A percentile compares a stretch with the other conserved stretches of the same genome.
Evolutionary conservation across 140 eudicot genomes (phyloP).

Genomic region (Senecio squalidus): DNA sequence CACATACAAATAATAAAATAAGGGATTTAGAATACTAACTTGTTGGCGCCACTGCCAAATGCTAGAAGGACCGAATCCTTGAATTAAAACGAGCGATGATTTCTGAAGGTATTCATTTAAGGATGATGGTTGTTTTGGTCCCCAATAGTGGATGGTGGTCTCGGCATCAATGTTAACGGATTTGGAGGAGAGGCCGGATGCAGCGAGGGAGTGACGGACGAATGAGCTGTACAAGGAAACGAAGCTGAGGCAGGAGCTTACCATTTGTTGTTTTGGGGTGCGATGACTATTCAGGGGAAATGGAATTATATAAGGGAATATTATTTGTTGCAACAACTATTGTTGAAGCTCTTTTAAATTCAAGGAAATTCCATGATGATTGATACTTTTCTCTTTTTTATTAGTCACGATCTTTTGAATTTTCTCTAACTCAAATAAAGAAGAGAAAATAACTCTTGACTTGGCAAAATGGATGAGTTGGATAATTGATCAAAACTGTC

Average conservation of each 20-base stretch:
- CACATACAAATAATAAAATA: neutral
- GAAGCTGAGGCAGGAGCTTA: slow-evolving; percentile 47
- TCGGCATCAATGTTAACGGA: slow-evolving; percentile 24
- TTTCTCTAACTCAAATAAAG: too few relatives aligned
- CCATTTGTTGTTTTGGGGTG: slow-evolving; percentile 6
- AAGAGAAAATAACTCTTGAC: too few relatives aligned
- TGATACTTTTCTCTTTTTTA: too few relatives aligned
- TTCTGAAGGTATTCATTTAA: slow-evolving; percentile 16
- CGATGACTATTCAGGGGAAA: neutral
- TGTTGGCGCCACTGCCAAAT: slow-evolving; percentile 86
- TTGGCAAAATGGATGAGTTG: too few relatives aligned
- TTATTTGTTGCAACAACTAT: too few relatives aligned
- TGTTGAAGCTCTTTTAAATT: too few relatives aligned
- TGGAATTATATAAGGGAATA: neutral
- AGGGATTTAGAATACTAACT: neutral
- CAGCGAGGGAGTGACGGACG: slow-evolving; percentile 42
- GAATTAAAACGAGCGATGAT: slow-evolving; percentile 45
- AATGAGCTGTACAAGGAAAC: slow-evolving; percentile 40
- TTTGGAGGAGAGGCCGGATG: slow-evolving; percentile 61
- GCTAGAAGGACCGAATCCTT: slow-evolving; percentile 77
- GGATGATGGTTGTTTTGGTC: slow-evolving; percentile 31
- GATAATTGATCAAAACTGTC: too few relatives aligned
- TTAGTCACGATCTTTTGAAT: too few relatives aligned
- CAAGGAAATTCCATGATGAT: too few relatives aligned
- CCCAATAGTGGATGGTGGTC: slow-evolving; percentile 74